Evolutionary conservation across 257 asterid species (phyloP).

Genomic region (Craterostigma plantagineum): DNA sequence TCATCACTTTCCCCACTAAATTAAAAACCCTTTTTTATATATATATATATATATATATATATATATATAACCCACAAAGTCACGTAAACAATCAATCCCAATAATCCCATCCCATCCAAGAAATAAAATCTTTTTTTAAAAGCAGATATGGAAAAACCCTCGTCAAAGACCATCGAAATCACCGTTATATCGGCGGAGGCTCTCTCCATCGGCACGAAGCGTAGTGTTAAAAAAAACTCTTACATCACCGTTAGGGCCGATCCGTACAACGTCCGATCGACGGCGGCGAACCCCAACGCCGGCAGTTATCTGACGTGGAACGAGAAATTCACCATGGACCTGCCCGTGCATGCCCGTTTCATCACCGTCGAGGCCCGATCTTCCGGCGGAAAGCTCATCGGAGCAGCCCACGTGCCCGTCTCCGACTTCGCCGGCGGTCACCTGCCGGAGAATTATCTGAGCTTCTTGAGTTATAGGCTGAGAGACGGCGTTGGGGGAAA

Average conservation of each 20-base stretch:
- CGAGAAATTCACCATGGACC: constrained; percentile 34
- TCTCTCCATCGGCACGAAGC: constrained; percentile 9
- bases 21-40: neutral
- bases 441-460: constrained; percentile 42
- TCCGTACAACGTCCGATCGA: constrained; percentile 15
- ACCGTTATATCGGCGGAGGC: constrained; percentile 29
- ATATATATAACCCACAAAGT: too few relatives aligned
- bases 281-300: constrained; percentile 26
- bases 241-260: constrained; percentile 19
- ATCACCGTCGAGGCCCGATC: constrained; percentile 43
- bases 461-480: constrained; percentile 66
- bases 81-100: too few relatives aligned
- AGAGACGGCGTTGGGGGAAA: constrained; percentile 30
- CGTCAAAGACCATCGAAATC: constrained; percentile 15
- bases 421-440: constrained; percentile 52
- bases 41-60: too few relatives aligned
- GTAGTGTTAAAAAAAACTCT: constrained; percentile 17
- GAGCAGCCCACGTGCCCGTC: constrained; percentile 38
- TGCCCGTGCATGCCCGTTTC: constrained; percentile 31
- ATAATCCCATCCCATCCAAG: too few relatives aligned
- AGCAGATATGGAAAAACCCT: constrained; percentile 6
- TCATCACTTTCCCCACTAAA: too few relatives aligned
- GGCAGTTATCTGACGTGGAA: constrained; percentile 51
- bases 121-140: too few relatives aligned
- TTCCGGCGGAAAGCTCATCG: constrained; percentile 17